Base-by-base conservation (phyloP, 2,329 filamentous ascomycete species). In the Remersonia thermophila region DNA sequence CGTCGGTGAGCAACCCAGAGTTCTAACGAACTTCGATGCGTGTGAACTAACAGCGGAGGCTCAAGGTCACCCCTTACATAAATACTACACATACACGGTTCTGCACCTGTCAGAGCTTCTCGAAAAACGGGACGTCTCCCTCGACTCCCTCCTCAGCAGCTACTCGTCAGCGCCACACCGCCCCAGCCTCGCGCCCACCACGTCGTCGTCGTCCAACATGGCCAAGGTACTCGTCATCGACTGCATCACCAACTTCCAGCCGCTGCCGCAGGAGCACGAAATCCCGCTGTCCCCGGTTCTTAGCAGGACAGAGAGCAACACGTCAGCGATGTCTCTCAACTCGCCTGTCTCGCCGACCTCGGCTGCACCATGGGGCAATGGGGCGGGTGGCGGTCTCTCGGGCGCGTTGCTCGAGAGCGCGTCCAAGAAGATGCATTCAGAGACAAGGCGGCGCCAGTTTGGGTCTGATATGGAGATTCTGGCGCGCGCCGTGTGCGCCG, bases 401-500 rank as follows among this genome's bases (percentile, higher is more conserved):
- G 36, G 34, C 3, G 39, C 30, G 1, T n/a, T n/a, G n/a, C 23
- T 47, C 8, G 61, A 61, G 46, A 58, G 59, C 18, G 61, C 66
- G 2, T 61, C 62, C 12, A 58, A 61, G 23, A 65, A 66, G 47
- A 73, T 73, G 69, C 67, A 69, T 46, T 62, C 70, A 27, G 69
- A 72, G 51, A 70, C 69, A 3, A 58, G 69, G 17, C 61, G 67
- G 41, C 61, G 76, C 16, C 70, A 75, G 27, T 73, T 72, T 38
- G 71, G 71, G 1, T 78, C 73, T 10, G 75, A 79, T 47, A 62
- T 81, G 51, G 80, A 85, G 55, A 67, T 86, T 7, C 58, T 87
- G 35, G 78, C 77, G 1, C 65, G 82, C 33, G 80, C 81, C 2
- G 66, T 83, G 46, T 87, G 83, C 52, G 77, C 81, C 1, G 75